These are phyloP conservation scores for Pythium volutum DNA, from an alignment of 352 stramenopile species.

Conservation along the genomic window DNA sequence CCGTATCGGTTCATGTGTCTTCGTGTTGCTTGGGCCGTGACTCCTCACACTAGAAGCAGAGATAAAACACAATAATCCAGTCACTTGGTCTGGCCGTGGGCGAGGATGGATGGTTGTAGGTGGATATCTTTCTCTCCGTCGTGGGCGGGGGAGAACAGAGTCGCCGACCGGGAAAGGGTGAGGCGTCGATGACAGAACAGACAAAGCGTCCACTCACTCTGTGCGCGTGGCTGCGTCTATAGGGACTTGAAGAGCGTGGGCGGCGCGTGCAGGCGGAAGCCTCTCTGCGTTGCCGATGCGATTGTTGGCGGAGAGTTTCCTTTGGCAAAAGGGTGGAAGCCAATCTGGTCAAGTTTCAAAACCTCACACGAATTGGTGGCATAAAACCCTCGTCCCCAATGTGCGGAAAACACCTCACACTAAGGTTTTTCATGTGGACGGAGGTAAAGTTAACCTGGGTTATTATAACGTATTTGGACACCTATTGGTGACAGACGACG, in stretches of 20 bases:
- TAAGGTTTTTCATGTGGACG: not conserved
- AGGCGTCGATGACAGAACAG: constrained; percentile 17
- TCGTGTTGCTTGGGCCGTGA: not conserved
- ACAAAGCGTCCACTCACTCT: constrained; percentile 26
- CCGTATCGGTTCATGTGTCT: constrained; percentile 15
- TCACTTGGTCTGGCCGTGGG: constrained; percentile 18
- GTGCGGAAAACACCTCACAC: constrained; percentile 5
- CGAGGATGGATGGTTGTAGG: not conserved
- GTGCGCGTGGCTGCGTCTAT: constrained; percentile 1
- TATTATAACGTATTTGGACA: too few species aligned
- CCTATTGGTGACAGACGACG: too few species aligned
- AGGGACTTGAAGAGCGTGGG: too few species aligned
- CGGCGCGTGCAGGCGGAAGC: not conserved
- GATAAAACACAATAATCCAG: constrained; percentile 22
- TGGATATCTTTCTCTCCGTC: not conserved
- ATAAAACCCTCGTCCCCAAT: not conserved
- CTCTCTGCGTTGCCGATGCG: constrained; percentile 1
- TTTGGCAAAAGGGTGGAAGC: constrained; percentile 1
- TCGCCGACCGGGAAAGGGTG: not conserved
- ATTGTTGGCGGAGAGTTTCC: constrained; percentile 21
- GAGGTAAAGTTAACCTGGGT: constrained; percentile 6
- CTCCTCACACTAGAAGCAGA: constrained; percentile 21
- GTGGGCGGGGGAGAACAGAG: not conserved
- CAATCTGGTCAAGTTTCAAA: constrained; percentile 15
- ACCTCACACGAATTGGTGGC: not conserved